Evolutionary conservation across 495 filamentous ascomycete genomes (phyloP).

Genomic region (Alectoria sarmentosa): DNA sequence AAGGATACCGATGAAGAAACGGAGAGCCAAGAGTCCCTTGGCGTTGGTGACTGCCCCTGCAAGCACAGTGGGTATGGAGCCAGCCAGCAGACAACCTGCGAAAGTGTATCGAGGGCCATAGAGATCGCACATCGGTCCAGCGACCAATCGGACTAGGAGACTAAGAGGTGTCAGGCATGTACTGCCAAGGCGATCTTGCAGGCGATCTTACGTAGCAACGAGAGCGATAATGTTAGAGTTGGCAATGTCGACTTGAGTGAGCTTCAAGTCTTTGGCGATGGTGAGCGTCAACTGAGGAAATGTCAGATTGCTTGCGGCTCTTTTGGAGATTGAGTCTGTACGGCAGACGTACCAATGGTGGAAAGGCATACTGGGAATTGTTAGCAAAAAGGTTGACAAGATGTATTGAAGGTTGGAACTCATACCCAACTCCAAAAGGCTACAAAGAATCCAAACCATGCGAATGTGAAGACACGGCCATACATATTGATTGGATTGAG

Average conservation of each 20-base stretch:
- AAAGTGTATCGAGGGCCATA: slow-evolving; percentile 81
- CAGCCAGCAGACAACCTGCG: slow-evolving; percentile 62
- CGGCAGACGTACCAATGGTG: slow-evolving; percentile 60
- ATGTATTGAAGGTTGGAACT: slow-evolving; percentile 12
- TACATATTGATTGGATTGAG: slow-evolving; percentile 76
- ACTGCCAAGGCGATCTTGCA: neutral
- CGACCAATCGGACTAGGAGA: slow-evolving; percentile 70
- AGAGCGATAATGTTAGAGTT: slow-evolving; percentile 93
- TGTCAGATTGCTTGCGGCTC: slow-evolving; percentile 12
- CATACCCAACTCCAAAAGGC: slow-evolving; percentile 86
- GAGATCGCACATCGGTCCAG: slow-evolving; percentile 77
- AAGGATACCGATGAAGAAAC: slow-evolving; percentile 92
- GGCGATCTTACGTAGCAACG: slow-evolving; percentile 58
- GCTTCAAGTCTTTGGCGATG: slow-evolving; percentile 68
- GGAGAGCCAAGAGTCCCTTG: slow-evolving; percentile 63
- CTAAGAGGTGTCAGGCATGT: slow-evolving; percentile 36
- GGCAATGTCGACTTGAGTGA: slow-evolving; percentile 64
- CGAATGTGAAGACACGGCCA: slow-evolving; percentile 89
- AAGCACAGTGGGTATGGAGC: slow-evolving; percentile 75
- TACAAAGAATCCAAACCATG: slow-evolving; percentile 92
- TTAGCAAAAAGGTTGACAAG: neutral
- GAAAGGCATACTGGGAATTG: slow-evolving; percentile 54
- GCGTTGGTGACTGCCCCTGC: slow-evolving; percentile 69
- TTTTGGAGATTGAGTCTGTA: neutral
- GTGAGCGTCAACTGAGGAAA: slow-evolving; percentile 58